Percentiles rank a stretch among this genome's conserved stretches.
phyloP scores from a whole-genome alignment of 208 protist genomes.

The Trypanosoma rangeli region DNA sequence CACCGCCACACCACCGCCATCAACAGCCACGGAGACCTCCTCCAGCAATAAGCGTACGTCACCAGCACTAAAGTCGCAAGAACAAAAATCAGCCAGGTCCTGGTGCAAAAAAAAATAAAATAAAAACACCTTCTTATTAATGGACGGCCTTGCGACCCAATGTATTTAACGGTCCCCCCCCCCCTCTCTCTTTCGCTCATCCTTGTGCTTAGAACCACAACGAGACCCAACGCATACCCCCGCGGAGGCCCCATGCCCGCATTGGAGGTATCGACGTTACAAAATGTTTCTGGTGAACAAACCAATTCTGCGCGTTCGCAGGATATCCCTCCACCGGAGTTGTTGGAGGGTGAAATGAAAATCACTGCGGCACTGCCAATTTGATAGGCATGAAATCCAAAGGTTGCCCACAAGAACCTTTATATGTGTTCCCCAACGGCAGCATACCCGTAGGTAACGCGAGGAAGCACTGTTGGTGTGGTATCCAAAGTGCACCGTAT shows the following conservation, averaged over 20 bases:
- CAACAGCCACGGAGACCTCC: background rate
- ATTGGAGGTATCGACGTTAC: background rate
- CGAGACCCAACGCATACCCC: conserved; percentile 23
- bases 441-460: conserved; percentile 18
- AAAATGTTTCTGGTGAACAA: conserved; percentile 29
- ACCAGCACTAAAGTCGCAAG: background rate
- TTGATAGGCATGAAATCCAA: conserved; percentile 51
- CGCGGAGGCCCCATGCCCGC: background rate
- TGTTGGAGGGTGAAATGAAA: conserved; percentile 20
- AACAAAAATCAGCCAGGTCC: conserved; percentile 1
- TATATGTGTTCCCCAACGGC: conserved; percentile 21
- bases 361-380: conserved; percentile 38
- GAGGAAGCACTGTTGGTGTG: background rate
- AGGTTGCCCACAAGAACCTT: conserved; percentile 35
- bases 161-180: too few relatives aligned
- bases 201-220: conserved; percentile 14
- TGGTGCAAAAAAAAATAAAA: background rate
- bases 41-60: conserved; percentile 7
- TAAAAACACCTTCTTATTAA: conserved; percentile 4
- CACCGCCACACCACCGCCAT: background rate
- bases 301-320: conserved; percentile 45
- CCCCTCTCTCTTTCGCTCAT: background rate
- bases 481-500: conserved; percentile 17
- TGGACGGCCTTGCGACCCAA: background rate
- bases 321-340: conserved; percentile 34